Conservation (phyloP, 345 rosid genomes). For the Mallotus nudiflorus region DNA sequence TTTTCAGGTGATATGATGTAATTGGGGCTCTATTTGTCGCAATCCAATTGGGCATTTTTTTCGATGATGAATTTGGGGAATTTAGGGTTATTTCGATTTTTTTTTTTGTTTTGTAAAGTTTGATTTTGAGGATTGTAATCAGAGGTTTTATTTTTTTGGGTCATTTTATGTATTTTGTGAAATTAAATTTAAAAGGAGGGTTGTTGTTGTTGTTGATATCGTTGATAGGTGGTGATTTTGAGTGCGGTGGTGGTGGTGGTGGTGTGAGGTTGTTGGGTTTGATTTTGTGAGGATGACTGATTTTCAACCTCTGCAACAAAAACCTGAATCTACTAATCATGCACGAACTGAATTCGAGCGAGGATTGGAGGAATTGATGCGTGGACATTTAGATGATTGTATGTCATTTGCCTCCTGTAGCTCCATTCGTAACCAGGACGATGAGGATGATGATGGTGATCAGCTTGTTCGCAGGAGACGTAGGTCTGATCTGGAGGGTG, state of each 20-base stretch:
- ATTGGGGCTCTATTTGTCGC: slow-evolving; percentile 14
- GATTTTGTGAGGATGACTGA: slow-evolving; percentile 67
- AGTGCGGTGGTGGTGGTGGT: slow-evolving; percentile 10
- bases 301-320: slow-evolving; percentile 67
- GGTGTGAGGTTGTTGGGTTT: no score
- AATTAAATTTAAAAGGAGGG: not conserved
- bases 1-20: slow-evolving; percentile 20
- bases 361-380: slow-evolving; percentile 88
- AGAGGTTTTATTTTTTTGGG: no score
- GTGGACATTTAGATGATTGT: slow-evolving; percentile 84
- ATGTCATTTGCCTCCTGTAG: slow-evolving; percentile 86
- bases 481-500: slow-evolving; percentile 86
- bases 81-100: not conserved
- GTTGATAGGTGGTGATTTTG: slow-evolving; percentile 25
- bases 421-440: slow-evolving; percentile 60
- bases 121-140: not conserved
- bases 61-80: not conserved
- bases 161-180: no score
- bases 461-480: slow-evolving; percentile 79
- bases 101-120: not conserved
- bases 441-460: slow-evolving; percentile 77
- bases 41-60: slow-evolving; percentile 12
- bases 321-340: slow-evolving; percentile 67
- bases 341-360: slow-evolving; percentile 61
- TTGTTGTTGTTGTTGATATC: not conserved